A percentile compares a stretch with the other conserved stretches of the same genome.
phyloP scores from a whole-genome alignment of 2,329 filamentous ascomycete species.

The Juglanconis sp. region DNA sequence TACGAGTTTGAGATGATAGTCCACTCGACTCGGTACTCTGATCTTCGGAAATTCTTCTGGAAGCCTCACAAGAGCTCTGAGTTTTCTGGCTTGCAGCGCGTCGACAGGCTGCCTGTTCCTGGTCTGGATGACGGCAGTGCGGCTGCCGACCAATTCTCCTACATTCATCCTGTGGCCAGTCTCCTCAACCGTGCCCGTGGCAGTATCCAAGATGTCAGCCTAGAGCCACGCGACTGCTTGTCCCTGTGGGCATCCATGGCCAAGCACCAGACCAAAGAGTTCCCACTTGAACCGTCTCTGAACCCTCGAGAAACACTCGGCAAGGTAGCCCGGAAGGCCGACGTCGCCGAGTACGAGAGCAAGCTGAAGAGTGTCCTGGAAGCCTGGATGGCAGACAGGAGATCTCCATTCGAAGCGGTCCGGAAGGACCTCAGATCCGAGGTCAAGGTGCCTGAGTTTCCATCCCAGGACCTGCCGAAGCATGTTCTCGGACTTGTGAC shows the following conservation, averaged over 20 bases:
- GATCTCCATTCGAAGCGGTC: slow-evolving; percentile 40
- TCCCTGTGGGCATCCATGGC: slow-evolving; percentile 63
- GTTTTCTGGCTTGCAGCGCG: slow-evolving; percentile 50
- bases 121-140: slow-evolving; percentile 44
- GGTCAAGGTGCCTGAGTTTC: slow-evolving; percentile 4
- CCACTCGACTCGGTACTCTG: slow-evolving; percentile 69
- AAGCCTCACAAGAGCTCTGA: slow-evolving; percentile 42
- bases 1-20: slow-evolving; percentile 65
- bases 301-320: slow-evolving; percentile 48
- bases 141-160: slow-evolving; percentile 46
- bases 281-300: slow-evolving; percentile 47
- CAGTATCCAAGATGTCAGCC: slow-evolving; percentile 62
- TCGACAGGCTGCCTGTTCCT: slow-evolving; percentile 38
- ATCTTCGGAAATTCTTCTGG: slow-evolving; percentile 73
- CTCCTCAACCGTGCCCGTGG: slow-evolving; percentile 43
- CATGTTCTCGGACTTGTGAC: slow-evolving; percentile 9
- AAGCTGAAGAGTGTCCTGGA: slow-evolving; percentile 56
- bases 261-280: slow-evolving; percentile 50
- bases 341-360: slow-evolving; percentile 65
- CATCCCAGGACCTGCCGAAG: slow-evolving; percentile 3
- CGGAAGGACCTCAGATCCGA: slow-evolving; percentile 41
- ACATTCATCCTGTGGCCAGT: slow-evolving; percentile 18
- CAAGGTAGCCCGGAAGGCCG: slow-evolving; percentile 57
- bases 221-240: slow-evolving; percentile 71
- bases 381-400: slow-evolving; percentile 55